Evolutionary conservation across 305 asterid species (phyloP).

Genomic region (Ajuga reptans): DNA sequence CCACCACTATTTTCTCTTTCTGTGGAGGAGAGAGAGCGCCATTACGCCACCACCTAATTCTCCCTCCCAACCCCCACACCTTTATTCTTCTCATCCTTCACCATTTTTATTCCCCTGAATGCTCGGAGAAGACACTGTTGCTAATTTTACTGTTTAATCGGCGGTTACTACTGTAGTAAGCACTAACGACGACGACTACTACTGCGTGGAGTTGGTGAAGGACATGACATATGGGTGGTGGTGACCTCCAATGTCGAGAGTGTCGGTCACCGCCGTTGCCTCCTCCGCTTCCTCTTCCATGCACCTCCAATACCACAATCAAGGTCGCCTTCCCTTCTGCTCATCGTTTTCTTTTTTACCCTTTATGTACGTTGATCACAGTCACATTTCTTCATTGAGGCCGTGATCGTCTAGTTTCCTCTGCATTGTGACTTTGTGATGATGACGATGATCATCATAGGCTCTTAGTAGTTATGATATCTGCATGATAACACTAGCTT

Average conservation of each 20-base stretch:
- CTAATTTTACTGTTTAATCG: not conserved
- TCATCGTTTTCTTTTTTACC: not conserved
- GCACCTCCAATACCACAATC: conserved; percentile 30
- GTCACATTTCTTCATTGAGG: not conserved
- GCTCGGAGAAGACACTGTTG: not conserved
- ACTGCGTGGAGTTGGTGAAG: not conserved
- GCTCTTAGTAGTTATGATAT: not conserved
- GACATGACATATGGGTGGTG: conserved; percentile 34
- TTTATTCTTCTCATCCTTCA: not conserved
- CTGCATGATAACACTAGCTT: conserved; percentile 1
- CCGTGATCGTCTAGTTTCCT: conserved; percentile 10
- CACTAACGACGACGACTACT: not conserved
- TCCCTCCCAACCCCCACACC: not conserved
- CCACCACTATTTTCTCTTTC: conserved; percentile 23
- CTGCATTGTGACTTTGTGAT: not conserved
- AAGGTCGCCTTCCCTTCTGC: conserved; percentile 23
- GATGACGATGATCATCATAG: conserved; percentile 6
- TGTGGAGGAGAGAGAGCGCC: conserved; percentile 52
- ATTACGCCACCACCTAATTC: conserved; percentile 27
- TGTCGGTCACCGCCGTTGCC: conserved; percentile 38
- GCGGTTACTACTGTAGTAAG: not conserved
- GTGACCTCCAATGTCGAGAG: conserved; percentile 39
- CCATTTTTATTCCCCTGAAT: not conserved
- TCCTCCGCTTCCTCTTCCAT: conserved; percentile 37
- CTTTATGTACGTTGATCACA: not conserved